phyloP scores from a whole-genome alignment of 352 stramenopile species.

The Phytophthora citricola region DNA sequence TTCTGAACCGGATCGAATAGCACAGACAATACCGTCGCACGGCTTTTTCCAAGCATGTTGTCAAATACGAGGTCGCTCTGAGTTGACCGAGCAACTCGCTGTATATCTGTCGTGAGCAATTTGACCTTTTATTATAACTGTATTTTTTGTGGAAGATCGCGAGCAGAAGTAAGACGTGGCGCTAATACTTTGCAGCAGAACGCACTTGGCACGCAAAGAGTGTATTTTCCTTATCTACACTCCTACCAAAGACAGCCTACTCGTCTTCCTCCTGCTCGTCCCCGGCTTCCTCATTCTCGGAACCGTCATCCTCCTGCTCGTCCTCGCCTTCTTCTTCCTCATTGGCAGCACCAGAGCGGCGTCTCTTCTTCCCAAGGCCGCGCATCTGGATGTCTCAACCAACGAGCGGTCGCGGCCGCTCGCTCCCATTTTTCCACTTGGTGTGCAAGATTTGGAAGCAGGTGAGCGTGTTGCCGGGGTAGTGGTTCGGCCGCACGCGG shows the following conservation, averaged over 20 bases:
- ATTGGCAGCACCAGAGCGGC: background rate
- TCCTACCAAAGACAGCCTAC: background rate
- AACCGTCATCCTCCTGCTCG: too few species aligned
- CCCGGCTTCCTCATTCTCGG: background rate
- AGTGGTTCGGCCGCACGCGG: background rate
- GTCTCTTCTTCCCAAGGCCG: background rate
- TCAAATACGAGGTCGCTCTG: background rate
- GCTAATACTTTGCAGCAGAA: background rate
- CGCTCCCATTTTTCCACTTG: background rate
- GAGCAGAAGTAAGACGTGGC: background rate
- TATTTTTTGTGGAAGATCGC: background rate
- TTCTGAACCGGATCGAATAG: background rate
- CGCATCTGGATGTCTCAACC: constrained; percentile 2
- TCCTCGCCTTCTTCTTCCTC: background rate
- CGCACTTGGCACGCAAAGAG: background rate
- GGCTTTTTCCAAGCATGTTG: background rate
- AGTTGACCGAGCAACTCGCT: background rate
- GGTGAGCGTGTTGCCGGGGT: constrained; percentile 1
- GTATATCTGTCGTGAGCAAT: background rate
- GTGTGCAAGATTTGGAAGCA: constrained; percentile 3
- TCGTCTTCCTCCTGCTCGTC: background rate
- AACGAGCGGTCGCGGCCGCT: background rate
- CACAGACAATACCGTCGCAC: background rate
- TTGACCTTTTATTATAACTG: background rate
- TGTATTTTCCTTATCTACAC: background rate